These are phyloP conservation scores for Aspergillus sp. DNA, from an alignment of 2,329 filamentous ascomycete genomes.

Conservation along the genomic window DNA sequence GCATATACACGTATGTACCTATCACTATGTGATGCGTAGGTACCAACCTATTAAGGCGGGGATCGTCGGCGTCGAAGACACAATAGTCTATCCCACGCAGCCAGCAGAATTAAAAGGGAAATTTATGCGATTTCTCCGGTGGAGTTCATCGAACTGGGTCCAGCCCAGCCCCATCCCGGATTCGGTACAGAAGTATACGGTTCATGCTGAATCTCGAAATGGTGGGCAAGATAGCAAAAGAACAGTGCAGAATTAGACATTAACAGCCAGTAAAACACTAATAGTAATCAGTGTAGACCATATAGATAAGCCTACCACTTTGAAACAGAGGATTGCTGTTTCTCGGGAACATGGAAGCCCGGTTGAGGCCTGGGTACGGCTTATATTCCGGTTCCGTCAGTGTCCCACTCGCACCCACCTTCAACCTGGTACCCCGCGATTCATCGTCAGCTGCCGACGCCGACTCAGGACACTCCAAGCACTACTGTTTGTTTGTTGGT, in stretches of 20 bases:
- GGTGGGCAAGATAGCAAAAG: neutral
- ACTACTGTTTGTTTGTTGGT: neutral
- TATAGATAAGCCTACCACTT: too few relatives aligned
- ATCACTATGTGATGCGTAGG: neutral
- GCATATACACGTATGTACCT: neutral
- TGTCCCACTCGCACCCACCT: neutral
- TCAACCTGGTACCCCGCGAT: neutral
- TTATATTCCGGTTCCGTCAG: neutral
- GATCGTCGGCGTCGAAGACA: neutral
- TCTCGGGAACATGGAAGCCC: neutral
- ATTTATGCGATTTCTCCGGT: constrained; percentile 2
- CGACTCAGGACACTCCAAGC: neutral
- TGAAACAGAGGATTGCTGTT: too few relatives aligned
- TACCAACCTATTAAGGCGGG: neutral
- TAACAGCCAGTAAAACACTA: neutral
- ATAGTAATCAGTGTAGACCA: too few relatives aligned
- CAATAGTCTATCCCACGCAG: neutral
- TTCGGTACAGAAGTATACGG: neutral
- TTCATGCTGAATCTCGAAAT: neutral
- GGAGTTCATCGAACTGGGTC: neutral
- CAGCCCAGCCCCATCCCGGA: neutral
- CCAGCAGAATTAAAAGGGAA: neutral
- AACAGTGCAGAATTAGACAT: neutral
- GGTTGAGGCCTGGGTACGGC: neutral
- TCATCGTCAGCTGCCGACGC: neutral